A percentile compares a stretch with the other conserved stretches of the same genome.
These are phyloP conservation scores for Onygena corvina DNA, from an alignment of 2,329 filamentous ascomycete genomes.

Conservation along the genomic window DNA sequence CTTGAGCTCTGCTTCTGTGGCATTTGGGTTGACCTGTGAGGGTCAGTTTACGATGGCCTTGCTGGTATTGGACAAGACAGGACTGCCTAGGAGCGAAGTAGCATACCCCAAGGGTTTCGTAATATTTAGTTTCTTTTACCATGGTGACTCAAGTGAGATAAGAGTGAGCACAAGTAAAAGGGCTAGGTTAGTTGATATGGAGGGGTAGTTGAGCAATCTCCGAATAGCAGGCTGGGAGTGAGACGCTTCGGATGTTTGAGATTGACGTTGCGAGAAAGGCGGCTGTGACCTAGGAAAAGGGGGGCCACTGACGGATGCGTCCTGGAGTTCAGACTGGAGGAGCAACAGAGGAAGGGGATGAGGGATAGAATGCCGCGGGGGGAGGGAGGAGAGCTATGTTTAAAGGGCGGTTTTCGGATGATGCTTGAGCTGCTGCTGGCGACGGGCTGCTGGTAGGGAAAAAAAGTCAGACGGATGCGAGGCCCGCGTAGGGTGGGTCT, in stretches of 20 bases:
- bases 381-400: not conserved
- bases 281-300: no score
- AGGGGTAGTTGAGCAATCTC: slow-evolving; percentile 1
- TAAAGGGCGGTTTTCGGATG: not conserved
- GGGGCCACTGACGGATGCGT: not conserved
- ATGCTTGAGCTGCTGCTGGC: not conserved
- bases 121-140: slow-evolving; percentile 42
- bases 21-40: slow-evolving; percentile 59
- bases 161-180: slow-evolving; percentile 13
- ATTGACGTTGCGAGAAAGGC: no score
- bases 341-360: slow-evolving; percentile 10
- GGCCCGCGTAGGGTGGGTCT: slow-evolving; percentile 7
- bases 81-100: not conserved
- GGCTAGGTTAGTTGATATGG: slow-evolving; percentile 8
- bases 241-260: no score
- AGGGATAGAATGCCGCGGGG: no score
- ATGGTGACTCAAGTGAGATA: slow-evolving; percentile 27
- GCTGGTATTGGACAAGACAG: not conserved
- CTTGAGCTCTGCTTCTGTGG: slow-evolving; percentile 77
- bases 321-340: not conserved
- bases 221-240: not conserved
- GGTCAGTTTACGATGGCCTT: slow-evolving; percentile 8
- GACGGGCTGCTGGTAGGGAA: not conserved
- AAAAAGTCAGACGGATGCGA: slow-evolving; percentile 5
- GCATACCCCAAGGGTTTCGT: slow-evolving; percentile 38